Base-by-base conservation (phyloP, 164 flowering plant species). In the Stephania yunnanensis region DNA sequence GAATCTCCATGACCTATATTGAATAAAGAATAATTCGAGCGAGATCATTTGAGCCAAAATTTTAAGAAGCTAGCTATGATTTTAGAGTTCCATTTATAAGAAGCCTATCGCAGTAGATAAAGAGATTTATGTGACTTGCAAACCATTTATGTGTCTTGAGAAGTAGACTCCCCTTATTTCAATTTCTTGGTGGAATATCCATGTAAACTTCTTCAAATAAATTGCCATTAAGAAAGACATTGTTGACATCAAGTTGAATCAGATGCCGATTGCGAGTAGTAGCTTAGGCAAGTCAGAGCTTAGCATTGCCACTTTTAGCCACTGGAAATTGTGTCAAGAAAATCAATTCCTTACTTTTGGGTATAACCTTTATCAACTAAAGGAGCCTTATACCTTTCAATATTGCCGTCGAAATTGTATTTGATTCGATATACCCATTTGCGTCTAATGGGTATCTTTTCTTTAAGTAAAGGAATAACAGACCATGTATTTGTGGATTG, bases 21-120 rank as follows among this genome's bases (percentile, higher is more conserved):
- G 30, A 75, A 75, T 19, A 75, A 69, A 19, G 72, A 69, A 13
- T 36, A 75, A 42, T 75, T 53, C 4, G 52, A 19, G n/a, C 69
- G 52, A 2, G 72, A 75, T 42, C 70, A 45, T 2, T 9, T 6
- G 10, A 70, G 70, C 2, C 69, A 55, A 70, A 69, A 58, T 11
- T 44, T 12, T 6, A 70, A 10, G 13, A 71, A 12, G 10, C 68
- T 22, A 10, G 58, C 48, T 17, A 53, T 53, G 1, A 50, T 7
- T 12, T 48, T 48, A 7, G 52, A 44, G 45, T 48, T 53, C 78
- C 69, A 75, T 15, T 70, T 46, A 17, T 52, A 5, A 0, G 68
- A n/a, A 61, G 68, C 77, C 25, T 75, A 53, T 11, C 55, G 52
- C 2, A 69, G 36, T 7, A 67, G 72, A 53, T 75, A 75, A 0